phyloP scores from a whole-genome alignment of 202 grass and related monocot species.

The Digitaria exilis region DNA sequence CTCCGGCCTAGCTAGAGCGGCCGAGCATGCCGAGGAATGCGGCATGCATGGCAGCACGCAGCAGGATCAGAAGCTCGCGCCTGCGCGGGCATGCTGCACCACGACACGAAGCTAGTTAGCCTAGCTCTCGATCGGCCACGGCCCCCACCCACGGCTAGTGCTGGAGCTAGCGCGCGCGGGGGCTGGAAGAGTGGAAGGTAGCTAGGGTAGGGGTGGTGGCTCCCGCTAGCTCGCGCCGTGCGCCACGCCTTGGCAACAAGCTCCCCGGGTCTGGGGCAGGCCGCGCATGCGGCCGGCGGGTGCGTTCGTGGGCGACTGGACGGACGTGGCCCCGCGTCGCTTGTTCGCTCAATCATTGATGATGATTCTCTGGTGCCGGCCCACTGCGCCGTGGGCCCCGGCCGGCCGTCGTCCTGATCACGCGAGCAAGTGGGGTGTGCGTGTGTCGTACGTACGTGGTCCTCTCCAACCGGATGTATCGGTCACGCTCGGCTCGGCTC shows the following conservation, averaged over 20 bases:
- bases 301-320: not conserved
- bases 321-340: conserved; percentile 12
- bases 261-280: conserved; percentile 40
- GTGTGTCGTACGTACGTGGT: conserved; percentile 7
- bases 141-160: not conserved
- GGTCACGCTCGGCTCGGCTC: not conserved
- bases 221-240: too few species aligned
- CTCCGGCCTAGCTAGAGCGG: not conserved
- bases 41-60: conserved; percentile 26
- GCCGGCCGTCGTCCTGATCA: conserved; percentile 22
- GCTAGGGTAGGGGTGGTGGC: too few species aligned
- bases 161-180: too few species aligned
- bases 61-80: not conserved
- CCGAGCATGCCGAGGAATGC: conserved; percentile 2
- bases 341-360: conserved; percentile 49
- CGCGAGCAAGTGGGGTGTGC: conserved; percentile 33
- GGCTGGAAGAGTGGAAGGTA: too few species aligned
- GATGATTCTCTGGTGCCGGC: conserved; percentile 25
- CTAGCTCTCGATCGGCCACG: not conserved
- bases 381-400: conserved; percentile 15
- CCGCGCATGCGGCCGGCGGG: too few species aligned
- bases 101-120: too few species aligned
- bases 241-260: conserved; percentile 12
- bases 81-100: not conserved
- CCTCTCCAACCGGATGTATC: not conserved